A percentile compares a stretch with the other conserved stretches of the same genome.
These are phyloP conservation scores for Capsicum pubescens DNA, from an alignment of 257 asterid genomes.

Conservation along the genomic window DNA sequence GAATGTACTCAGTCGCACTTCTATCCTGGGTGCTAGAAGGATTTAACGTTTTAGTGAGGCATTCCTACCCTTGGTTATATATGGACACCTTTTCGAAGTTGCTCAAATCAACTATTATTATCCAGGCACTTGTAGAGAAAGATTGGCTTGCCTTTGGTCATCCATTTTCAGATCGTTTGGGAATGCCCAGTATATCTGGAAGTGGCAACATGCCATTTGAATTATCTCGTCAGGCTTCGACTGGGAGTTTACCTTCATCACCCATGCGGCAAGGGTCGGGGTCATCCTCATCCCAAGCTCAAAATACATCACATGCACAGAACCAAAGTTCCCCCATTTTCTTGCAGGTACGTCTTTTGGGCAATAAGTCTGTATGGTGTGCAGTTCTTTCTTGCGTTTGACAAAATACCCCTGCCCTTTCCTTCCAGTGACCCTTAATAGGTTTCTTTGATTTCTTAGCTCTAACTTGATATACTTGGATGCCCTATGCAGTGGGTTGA, in stretches of 20 bases:
- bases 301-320: conserved; percentile 77
- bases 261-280: conserved; percentile 77
- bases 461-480: conserved; percentile 19
- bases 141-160: conserved; percentile 99
- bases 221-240: conserved; percentile 77
- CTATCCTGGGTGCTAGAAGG: conserved; percentile 11
- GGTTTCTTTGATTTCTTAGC: conserved; percentile 13
- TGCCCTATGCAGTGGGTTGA: conserved; percentile 78
- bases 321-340: conserved; percentile 89
- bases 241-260: conserved; percentile 69
- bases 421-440: neutral
- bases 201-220: conserved; percentile 66
- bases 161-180: conserved; percentile 96
- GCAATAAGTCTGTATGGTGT: neutral
- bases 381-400: neutral
- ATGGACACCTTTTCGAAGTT: conserved; percentile 31
- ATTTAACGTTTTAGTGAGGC: conserved; percentile 5
- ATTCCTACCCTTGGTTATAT: conserved; percentile 10
- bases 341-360: conserved; percentile 68
- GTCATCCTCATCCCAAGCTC: conserved; percentile 62
- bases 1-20: neutral
- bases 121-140: conserved; percentile 90
- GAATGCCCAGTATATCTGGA: conserved; percentile 79
- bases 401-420: neutral
- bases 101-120: conserved; percentile 34